phyloP scores from a whole-genome alignment of 2,329 filamentous ascomycete species.

The Curvularia eragrostidis region DNA sequence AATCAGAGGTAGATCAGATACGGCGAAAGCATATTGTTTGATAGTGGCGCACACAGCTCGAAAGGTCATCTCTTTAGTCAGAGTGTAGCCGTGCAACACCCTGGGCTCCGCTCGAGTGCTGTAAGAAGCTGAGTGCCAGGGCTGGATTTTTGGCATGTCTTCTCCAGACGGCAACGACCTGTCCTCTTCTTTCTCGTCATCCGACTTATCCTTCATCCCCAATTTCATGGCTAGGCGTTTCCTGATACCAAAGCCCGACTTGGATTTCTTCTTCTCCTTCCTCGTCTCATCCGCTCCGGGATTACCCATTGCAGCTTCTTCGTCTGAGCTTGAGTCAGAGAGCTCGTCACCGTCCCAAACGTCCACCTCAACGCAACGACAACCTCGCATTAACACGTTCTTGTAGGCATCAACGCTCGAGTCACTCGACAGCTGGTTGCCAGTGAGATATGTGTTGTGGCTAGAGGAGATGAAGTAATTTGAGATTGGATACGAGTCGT shows the following conservation, averaged over 20 bases:
- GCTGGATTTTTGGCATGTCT: slow-evolving; percentile 30
- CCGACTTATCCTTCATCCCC: slow-evolving; percentile 37
- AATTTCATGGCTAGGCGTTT: slow-evolving; percentile 47
- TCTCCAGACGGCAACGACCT: slow-evolving; percentile 15
- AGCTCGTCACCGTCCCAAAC: slow-evolving; percentile 79
- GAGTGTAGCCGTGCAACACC: slow-evolving; percentile 82
- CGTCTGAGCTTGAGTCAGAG: slow-evolving; percentile 50
- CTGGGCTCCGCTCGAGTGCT: slow-evolving; percentile 67
- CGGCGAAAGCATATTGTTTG: slow-evolving; percentile 76
- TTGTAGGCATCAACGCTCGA: slow-evolving; percentile 81
- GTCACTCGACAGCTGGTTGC: slow-evolving; percentile 81
- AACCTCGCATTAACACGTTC: slow-evolving; percentile 75
- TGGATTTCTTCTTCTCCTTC: slow-evolving; percentile 40
- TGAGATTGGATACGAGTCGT: slow-evolving; percentile 72
- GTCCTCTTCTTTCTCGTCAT: slow-evolving; percentile 24
- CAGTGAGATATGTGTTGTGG: slow-evolving; percentile 91
- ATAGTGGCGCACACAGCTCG: slow-evolving; percentile 85
- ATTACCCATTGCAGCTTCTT: slow-evolving; percentile 35
- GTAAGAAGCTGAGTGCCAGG: slow-evolving; percentile 43
- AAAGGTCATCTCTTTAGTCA: slow-evolving; percentile 86
- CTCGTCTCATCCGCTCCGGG: slow-evolving; percentile 27
- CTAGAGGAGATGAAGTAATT: slow-evolving; percentile 96
- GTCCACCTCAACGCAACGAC: slow-evolving; percentile 92
- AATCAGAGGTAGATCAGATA: slow-evolving; percentile 79
- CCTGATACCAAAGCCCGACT: slow-evolving; percentile 39